Conservation (phyloP, 2,329 filamentous ascomycete genomes). For the Cladosporium sp. region DNA sequence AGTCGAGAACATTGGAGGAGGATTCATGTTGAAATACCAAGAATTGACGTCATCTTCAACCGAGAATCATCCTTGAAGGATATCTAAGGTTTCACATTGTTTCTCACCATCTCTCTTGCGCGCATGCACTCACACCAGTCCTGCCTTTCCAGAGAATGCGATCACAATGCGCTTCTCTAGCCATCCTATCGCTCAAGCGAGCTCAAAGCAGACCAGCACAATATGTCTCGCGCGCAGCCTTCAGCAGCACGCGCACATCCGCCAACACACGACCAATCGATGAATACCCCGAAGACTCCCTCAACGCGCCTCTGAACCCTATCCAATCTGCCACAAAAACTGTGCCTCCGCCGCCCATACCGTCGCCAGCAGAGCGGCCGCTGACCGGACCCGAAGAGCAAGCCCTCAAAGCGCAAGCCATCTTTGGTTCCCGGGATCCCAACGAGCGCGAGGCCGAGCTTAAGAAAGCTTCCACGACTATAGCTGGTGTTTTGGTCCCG, state of each 20-base stretch:
- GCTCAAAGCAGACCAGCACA: not conserved
- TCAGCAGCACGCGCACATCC: slow-evolving; percentile 9
- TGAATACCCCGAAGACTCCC: slow-evolving; percentile 15
- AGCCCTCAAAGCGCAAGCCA: slow-evolving; percentile 62
- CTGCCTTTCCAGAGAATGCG: slow-evolving; percentile 16
- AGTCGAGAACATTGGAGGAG: not conserved
- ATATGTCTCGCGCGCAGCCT: slow-evolving; percentile 1
- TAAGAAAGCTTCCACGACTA: slow-evolving; percentile 58
- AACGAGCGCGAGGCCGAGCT: slow-evolving; percentile 54
- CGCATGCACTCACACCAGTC: not conserved
- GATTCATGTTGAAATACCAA: not conserved
- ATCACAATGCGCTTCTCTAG: slow-evolving; percentile 21
- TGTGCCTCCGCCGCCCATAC: slow-evolving; percentile 13
- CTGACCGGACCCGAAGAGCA: slow-evolving; percentile 52
- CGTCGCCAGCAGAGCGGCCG: slow-evolving; percentile 11
- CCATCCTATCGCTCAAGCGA: slow-evolving; percentile 11
- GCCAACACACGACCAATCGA: not conserved
- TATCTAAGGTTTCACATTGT: not conserved
- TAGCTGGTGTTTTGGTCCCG: slow-evolving; percentile 81
- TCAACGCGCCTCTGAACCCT: slow-evolving; percentile 17
- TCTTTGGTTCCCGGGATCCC: slow-evolving; percentile 71
- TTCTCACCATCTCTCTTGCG: not conserved
- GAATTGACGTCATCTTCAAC: not conserved
- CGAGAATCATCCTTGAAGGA: not conserved
- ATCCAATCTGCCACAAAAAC: slow-evolving; percentile 8